Base-by-base conservation (phyloP, 768 basidiomycete species). In the Collybiopsis luxurians region DNA sequence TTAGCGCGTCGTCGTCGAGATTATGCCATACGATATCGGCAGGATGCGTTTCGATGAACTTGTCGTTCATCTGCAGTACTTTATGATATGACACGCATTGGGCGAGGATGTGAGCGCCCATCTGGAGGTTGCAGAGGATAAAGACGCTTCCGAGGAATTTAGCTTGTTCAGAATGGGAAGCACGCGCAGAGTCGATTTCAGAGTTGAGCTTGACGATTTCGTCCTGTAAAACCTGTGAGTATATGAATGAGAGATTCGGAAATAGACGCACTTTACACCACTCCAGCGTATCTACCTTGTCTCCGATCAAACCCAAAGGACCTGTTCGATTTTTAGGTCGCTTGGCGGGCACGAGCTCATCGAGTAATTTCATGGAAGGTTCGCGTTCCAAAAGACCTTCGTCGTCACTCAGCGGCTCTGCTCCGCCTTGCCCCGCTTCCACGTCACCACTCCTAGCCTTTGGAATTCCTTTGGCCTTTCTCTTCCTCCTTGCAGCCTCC, bases 101-200 rank as follows among this genome's bases (percentile, higher is more conserved):
- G 0, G 79, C 77, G 12, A 87, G 78, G 57, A 90, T 81, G 66
- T 89, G 87, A 0, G 88, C 89, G 3, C 86, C 87, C 63, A 89
- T 81, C 67, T 89, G 87, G 48, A 85, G 74, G 65, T 89, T 84
- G 70, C 86, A 86, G 39, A 79, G 78, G 55, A 89, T 81, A 70
- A 90, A 89, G 0, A 75, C 81, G 57, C 78, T 77, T 5, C 82
- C 82, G 31, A 82, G 60, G 46, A 80, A 80, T 61, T 79, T 80
- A 1, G 74, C 75, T 56, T 77, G 68, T 7, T 26, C 23, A 19
- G 24, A 24, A 17, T 38, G 26, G 10, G 4, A 19, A 23, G 50
- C 31, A 26, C 50, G 50, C 6, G 36, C 15, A 15, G 50, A 39
- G 2, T 39, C 12, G 27, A 90, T 78, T 19, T 65, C 67, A 2